phyloP scores from a whole-genome alignment of 345 rosid genomes.

The Eucalyptus marginata region DNA sequence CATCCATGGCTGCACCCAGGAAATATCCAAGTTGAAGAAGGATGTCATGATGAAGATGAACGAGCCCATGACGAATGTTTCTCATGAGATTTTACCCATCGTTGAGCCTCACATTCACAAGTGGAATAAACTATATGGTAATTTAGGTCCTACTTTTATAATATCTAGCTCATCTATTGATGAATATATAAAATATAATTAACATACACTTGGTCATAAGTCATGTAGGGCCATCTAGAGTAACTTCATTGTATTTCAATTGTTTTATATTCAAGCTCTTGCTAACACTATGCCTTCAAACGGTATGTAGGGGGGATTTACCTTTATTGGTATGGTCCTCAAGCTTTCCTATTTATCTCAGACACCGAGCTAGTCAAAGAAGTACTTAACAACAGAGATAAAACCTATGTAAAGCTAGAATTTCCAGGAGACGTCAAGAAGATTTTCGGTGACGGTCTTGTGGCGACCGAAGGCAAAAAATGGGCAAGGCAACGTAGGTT shows the following conservation, averaged over 20 bases:
- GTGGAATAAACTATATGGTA: background rate
- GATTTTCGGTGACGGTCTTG: constrained; percentile 28
- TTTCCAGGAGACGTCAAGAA: background rate
- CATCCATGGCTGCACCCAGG: background rate
- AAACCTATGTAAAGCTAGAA: background rate
- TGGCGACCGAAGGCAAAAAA: constrained; percentile 7
- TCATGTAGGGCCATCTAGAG: background rate
- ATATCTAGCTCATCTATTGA: background rate
- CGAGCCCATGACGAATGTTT: background rate
- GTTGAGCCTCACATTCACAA: background rate
- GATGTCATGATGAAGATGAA: background rate
- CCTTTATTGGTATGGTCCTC: background rate
- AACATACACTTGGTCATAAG: background rate
- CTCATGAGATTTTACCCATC: background rate
- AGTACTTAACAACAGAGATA: constrained; percentile 8
- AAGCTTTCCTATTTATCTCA: background rate
- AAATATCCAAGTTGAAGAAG: background rate
- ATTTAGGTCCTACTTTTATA: background rate
- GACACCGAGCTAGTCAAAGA: background rate
- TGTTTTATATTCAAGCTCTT: background rate
- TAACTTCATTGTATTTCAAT: background rate
- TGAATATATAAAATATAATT: background rate
- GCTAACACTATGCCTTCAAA: background rate
- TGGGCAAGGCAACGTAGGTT: constrained; percentile 28
- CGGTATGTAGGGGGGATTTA: background rate